Evolutionary conservation across 1,284 basidiomycete species (phyloP).

Genomic region (Tilletia caries): DNA sequence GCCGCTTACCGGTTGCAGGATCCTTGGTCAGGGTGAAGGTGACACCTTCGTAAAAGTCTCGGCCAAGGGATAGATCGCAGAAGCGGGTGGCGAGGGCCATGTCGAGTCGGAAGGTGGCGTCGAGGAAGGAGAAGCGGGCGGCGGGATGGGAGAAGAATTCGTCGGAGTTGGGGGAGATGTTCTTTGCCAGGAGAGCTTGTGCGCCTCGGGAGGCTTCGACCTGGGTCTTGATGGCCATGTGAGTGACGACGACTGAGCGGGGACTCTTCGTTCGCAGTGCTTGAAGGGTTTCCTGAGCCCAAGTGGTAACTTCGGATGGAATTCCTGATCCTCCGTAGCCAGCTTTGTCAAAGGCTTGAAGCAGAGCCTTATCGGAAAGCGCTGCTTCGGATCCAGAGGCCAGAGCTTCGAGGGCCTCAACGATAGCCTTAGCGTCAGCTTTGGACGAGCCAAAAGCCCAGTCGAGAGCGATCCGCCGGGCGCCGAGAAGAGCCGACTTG

Average conservation of each 20-base stretch:
- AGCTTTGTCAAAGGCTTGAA: slow-evolving; percentile 18
- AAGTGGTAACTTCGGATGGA: slow-evolving; percentile 17
- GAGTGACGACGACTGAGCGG: slow-evolving; percentile 44
- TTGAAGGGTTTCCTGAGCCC: slow-evolving; percentile 39
- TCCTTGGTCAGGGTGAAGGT: slow-evolving; percentile 43
- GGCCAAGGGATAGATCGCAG: slow-evolving; percentile 46
- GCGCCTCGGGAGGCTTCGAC: slow-evolving; percentile 14
- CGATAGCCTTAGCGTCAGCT: slow-evolving; percentile 37
- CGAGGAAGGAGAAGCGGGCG: slow-evolving; percentile 22
- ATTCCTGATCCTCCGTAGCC: slow-evolving; percentile 16
- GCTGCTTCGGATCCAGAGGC: slow-evolving; percentile 17
- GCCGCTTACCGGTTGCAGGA: slow-evolving; percentile 44
- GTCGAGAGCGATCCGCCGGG: slow-evolving; percentile 44
- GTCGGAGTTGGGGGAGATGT: neutral
- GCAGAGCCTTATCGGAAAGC: slow-evolving; percentile 31
- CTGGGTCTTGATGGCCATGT: slow-evolving; percentile 30
- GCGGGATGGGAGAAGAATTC: neutral
- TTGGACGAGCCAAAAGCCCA: slow-evolving; percentile 39
- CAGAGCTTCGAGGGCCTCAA: slow-evolving; percentile 38
- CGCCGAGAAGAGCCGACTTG: slow-evolving; percentile 41
- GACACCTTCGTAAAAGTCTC: slow-evolving; percentile 54
- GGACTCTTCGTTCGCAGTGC: slow-evolving; percentile 43
- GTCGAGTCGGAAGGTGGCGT: slow-evolving; percentile 43
- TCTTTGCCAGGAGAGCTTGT: slow-evolving; percentile 19
- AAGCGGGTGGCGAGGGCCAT: slow-evolving; percentile 51